Evolutionary conservation across 345 rosid species (phyloP), one percentile per base, ranked within the genome.

Genomic region (Anastatica hierochuntica): DNA sequence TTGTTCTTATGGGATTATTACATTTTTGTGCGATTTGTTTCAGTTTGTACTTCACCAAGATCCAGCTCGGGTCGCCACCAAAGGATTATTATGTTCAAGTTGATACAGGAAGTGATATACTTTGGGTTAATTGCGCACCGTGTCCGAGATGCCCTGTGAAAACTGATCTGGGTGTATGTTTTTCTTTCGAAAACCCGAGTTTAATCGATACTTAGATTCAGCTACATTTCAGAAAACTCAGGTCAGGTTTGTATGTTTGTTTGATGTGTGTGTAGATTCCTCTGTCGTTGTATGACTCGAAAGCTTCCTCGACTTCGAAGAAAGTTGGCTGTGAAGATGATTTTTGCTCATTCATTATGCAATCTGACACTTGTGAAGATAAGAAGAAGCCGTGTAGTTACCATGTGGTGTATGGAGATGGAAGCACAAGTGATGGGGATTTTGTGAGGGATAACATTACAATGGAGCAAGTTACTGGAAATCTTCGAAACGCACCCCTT

Each of bases 71-170:
- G n/a, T 75, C 66, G 12, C 98, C 98, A 21, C 42, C 94, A 46
- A 74, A 70, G 68, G 84, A 83, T 9, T 83, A 75, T 35, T 72
- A 56, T 34, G 98, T 92, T 40, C 98, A 92, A 74, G 94, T 92
- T 68, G 98, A 92, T 57, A 87, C 96, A 9, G 96, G 98, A 60
- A 92, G 96, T 67, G 98, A 92, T 72, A 73, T 81, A 70, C 79
- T 92, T 7, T 92, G 98, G 98, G 84, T 92, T 49, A 92, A 88
- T 67, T 88, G 96, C 35, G 74, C 58, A 13, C 85, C 73, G 4
- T 92, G 98, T 49, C 48, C 56, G 27, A 85, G 65, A 50, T 92
- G 98, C 63, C 98, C 94, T 17, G 64, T 57, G 19, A 79, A 83
- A 73, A 88, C 90, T 31, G 81, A 85, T 29, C 82, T 92, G 6